Evolutionary conservation across 257 asterid genomes (phyloP), one percentile per base, ranked within the genome.

Genomic region (Anisodus tanguticus): DNA sequence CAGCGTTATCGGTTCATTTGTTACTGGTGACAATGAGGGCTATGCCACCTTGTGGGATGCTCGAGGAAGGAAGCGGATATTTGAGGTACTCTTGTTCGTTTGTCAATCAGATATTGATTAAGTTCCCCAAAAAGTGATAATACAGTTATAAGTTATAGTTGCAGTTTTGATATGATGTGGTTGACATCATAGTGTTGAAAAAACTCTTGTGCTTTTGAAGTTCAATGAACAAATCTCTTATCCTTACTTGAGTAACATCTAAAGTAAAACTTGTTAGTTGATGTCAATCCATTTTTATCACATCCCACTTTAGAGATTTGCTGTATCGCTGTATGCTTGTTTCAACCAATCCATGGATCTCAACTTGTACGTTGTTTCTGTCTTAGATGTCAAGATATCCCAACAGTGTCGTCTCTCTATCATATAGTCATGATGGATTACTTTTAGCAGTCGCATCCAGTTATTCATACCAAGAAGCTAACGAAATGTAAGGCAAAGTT

Each of bases 1-100:
- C 93, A 94, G 98, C 84, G 12, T 68, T 70, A 41, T 69, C 47
- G 92, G 94, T 68, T 84, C 91, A 83, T 91, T 94, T 82, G 94
- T 89, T 54, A 93, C 97, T 49, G 98, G 98, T 49, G 98, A 95
- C 87, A 87, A 91, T 64, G 94, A 93, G 17, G 99, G 99, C 78
- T 86, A 92, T 81, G 94, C 90, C 84, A 85, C 86, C 81, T 72
- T 89, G 37, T 95, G 99, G 99, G 97, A 94, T 90, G 89, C 93
- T 88, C 90, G 81, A 79, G 88, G 87, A 86, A 92, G 84, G 89
- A 96, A 88, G 86, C 92, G 98, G 74, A 80, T 93, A 77, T 45
- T 83, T 87, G 95, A 94, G 97, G 98, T 93, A 91, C 79, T 53
- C 43, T 57, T 84, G 47, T 77, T 77, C 17, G 69, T 88, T 68